Evolutionary conservation across 495 filamentous ascomycete species (phyloP).

Genomic region (Alectoria sarmentosa): DNA sequence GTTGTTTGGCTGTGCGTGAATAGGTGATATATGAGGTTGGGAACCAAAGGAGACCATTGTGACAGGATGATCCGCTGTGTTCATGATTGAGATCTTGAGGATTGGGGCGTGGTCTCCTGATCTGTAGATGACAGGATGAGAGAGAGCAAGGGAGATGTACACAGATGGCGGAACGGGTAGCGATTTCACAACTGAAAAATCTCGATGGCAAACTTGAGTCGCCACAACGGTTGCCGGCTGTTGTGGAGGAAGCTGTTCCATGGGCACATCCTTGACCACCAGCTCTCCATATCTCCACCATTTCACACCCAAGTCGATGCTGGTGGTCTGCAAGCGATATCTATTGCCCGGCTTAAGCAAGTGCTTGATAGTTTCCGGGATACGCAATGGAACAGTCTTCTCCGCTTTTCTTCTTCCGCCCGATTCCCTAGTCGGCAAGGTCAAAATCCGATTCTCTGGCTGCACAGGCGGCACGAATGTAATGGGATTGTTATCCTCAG

Average conservation of each 20-base stretch:
- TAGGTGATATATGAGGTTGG: background rate
- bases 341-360: background rate
- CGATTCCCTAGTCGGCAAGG: background rate
- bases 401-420: background rate
- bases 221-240: constrained; percentile 8
- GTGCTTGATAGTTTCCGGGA: background rate
- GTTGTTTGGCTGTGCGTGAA: background rate
- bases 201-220: background rate
- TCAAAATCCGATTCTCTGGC: too few relatives aligned
- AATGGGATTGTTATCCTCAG: background rate
- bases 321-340: constrained; percentile 4
- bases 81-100: constrained; percentile 2
- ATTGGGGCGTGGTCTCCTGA: background rate
- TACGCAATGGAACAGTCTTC: background rate
- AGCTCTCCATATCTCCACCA: constrained; percentile 11
- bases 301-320: constrained; percentile 5
- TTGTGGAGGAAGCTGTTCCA: constrained; percentile 1
- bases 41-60: constrained; percentile 1
- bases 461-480: background rate
- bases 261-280: background rate
- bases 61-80: background rate
- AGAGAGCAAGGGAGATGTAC: constrained; percentile 4
- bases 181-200: constrained; percentile 5
- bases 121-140: background rate
- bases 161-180: constrained; percentile 1